Conservation (phyloP, 139 green algal genomes). For the Coelastrella sp. region DNA sequence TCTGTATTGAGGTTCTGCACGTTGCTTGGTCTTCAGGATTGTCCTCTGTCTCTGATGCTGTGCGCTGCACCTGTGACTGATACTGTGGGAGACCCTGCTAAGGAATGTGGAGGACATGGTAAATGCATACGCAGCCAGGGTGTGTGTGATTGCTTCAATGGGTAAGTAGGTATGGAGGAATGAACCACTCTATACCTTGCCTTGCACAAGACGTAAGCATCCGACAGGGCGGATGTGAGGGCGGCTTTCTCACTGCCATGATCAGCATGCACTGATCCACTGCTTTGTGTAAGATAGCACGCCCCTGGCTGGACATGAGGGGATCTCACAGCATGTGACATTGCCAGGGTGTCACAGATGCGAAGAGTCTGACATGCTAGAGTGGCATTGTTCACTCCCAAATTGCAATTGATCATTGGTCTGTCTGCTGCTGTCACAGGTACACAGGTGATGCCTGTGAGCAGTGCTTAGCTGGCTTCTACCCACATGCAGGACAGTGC, state of each 20-base stretch:
- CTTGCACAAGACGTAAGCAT: too few relatives aligned
- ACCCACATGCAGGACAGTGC: conserved; percentile 25
- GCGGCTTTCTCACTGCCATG: background rate
- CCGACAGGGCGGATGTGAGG: too few relatives aligned
- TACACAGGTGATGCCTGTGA: conserved; percentile 54
- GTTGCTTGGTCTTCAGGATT: conserved; percentile 42
- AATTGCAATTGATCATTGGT: too few relatives aligned
- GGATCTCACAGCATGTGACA: too few relatives aligned
- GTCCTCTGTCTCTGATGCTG: conserved; percentile 15
- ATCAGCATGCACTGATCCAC: too few relatives aligned
- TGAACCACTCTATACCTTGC: background rate
- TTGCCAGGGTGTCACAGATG: too few relatives aligned
- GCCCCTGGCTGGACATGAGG: too few relatives aligned
- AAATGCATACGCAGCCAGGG: conserved; percentile 46
- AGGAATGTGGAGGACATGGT: conserved; percentile 54
- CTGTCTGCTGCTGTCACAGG: conserved; percentile 26
- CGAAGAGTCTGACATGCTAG: too few relatives aligned
- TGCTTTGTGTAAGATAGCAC: too few relatives aligned
- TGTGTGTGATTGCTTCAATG: conserved; percentile 54
- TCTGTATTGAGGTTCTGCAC: background rate
- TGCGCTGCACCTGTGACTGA: conserved; percentile 41
- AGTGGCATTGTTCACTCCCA: too few relatives aligned
- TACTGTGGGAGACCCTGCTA: background rate
- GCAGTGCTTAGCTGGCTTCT: conserved; percentile 39
- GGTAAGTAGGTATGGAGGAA: conserved; percentile 32